phyloP scores from a whole-genome alignment of 352 stramenopile species.

The Phytophthora boehmeriae region DNA sequence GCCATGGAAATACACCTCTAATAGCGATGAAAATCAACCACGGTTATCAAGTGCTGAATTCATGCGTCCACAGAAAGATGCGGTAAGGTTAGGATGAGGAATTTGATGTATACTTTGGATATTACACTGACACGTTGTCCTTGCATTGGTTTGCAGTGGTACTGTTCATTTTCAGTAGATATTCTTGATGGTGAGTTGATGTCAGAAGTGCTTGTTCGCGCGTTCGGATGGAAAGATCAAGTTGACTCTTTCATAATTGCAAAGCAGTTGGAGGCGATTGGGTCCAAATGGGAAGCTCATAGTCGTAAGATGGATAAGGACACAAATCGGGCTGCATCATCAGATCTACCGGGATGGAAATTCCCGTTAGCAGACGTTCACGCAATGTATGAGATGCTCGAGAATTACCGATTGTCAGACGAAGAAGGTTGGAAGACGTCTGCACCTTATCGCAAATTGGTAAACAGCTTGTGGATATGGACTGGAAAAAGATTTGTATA shows the following conservation, averaged over 20 bases:
- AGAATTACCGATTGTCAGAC: constrained; percentile 35
- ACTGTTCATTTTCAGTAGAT: constrained; percentile 57
- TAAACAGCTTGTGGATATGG: constrained; percentile 68
- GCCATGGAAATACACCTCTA: constrained; percentile 52
- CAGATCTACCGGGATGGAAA: constrained; percentile 16
- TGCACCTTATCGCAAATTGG: constrained; percentile 43
- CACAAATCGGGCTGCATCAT: background rate
- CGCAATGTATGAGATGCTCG: constrained; percentile 60
- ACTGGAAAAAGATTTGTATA: constrained; percentile 63
- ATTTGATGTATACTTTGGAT: background rate
- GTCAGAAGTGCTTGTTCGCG: constrained; percentile 55
- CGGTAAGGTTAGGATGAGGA: constrained; percentile 39
- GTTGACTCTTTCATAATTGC: constrained; percentile 51
- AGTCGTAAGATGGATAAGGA: constrained; percentile 12
- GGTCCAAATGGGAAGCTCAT: constrained; percentile 34
- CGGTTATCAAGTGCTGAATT: constrained; percentile 45
- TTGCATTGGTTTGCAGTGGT: constrained; percentile 48
- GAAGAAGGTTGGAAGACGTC: constrained; percentile 36
- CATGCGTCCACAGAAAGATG: constrained; percentile 58
- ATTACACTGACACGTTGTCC: background rate
- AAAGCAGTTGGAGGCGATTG: constrained; percentile 60
- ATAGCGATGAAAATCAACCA: constrained; percentile 1
- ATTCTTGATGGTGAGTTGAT: constrained; percentile 62
- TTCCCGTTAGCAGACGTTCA: constrained; percentile 57
- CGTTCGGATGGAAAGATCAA: constrained; percentile 61